phyloP scores from a whole-genome alignment of 768 basidiomycete species.

The Boletus patriciae region DNA sequence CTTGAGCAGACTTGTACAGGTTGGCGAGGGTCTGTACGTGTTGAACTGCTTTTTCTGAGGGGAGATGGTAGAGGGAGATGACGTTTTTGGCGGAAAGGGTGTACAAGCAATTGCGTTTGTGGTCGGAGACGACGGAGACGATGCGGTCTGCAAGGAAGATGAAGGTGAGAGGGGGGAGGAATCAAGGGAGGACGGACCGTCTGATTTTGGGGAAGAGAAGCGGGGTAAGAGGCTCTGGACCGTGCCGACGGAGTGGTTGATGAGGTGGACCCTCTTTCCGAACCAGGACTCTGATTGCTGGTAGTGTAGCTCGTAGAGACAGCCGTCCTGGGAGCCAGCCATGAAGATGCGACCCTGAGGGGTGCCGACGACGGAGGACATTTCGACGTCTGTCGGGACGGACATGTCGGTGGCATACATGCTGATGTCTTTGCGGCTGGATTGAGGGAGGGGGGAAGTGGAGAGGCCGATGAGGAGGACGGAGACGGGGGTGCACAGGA shows the following conservation, averaged over 20 bases:
- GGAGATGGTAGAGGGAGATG: conserved; percentile 66
- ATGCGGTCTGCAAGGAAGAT: conserved; percentile 60
- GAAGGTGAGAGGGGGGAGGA: conserved; percentile 1
- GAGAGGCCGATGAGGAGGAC: conserved; percentile 85
- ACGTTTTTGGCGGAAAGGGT: conserved; percentile 64
- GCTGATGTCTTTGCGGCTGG: conserved; percentile 69
- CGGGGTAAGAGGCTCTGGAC: conserved; percentile 79
- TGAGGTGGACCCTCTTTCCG: conserved; percentile 76
- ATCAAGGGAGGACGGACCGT: conserved; percentile 51
- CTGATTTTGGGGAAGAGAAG: conserved; percentile 58
- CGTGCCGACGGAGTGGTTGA: conserved; percentile 83
- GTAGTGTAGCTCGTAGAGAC: conserved; percentile 90
- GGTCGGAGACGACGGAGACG: conserved; percentile 63
- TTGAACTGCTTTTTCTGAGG: conserved; percentile 63
- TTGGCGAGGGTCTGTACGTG: conserved; percentile 75
- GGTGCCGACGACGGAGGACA: conserved; percentile 81
- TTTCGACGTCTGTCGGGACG: conserved; percentile 75
- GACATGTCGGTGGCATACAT: conserved; percentile 89
- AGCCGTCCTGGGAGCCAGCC: conserved; percentile 81
- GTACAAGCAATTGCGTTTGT: conserved; percentile 71
- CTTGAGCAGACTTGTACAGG: conserved; percentile 72
- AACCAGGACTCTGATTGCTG: conserved; percentile 92
- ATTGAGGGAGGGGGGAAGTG: conserved; percentile 40
- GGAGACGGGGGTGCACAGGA: conserved; percentile 85
- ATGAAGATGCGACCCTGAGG: conserved; percentile 88